phyloP scores from a whole-genome alignment of 768 basidiomycete species.

The Trametes cubensis region DNA sequence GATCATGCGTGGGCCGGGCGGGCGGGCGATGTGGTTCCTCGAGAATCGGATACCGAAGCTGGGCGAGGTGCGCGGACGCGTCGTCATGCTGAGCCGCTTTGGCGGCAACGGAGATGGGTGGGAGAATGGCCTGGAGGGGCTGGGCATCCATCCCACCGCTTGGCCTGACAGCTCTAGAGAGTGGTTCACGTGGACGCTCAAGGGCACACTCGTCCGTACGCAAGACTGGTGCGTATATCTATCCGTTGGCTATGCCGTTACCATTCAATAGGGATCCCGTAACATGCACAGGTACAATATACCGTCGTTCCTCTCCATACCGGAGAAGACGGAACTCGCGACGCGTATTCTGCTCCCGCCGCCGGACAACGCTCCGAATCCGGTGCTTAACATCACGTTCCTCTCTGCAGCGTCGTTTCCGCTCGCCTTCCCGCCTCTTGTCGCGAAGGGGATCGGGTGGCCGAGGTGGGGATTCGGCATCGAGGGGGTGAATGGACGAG shows the following conservation, averaged over 20 bases:
- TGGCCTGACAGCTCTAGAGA: slow-evolving; percentile 82
- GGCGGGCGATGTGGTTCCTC: slow-evolving; percentile 74
- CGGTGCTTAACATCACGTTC: slow-evolving; percentile 73
- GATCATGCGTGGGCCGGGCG: slow-evolving; percentile 57
- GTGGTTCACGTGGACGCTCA: slow-evolving; percentile 81
- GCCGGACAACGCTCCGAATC: slow-evolving; percentile 36
- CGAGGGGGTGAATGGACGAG: slow-evolving; percentile 83
- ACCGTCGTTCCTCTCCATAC: slow-evolving; percentile 76
- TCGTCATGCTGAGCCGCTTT: slow-evolving; percentile 85
- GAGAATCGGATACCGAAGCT: slow-evolving; percentile 79
- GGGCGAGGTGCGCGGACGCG: slow-evolving; percentile 85
- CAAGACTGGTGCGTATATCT: slow-evolving; percentile 75
- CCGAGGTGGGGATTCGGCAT: slow-evolving; percentile 74
- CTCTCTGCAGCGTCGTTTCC: slow-evolving; percentile 83
- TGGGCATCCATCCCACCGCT: slow-evolving; percentile 83
- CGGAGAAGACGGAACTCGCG: slow-evolving; percentile 73
- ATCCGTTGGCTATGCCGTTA: too few species aligned
- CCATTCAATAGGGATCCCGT: too few species aligned
- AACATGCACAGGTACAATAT: slow-evolving; percentile 68
- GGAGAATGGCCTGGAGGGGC: slow-evolving; percentile 65
- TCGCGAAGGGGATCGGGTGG: slow-evolving; percentile 87
- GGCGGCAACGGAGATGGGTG: slow-evolving; percentile 69
- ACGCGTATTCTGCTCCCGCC: slow-evolving; percentile 55
- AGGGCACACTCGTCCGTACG: slow-evolving; percentile 66
- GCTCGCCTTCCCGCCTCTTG: slow-evolving; percentile 70